A percentile compares a stretch with the other conserved stretches of the same genome.
phyloP scores from a whole-genome alignment of 2,329 filamentous ascomycete species.

The Fusarium buharicum region DNA sequence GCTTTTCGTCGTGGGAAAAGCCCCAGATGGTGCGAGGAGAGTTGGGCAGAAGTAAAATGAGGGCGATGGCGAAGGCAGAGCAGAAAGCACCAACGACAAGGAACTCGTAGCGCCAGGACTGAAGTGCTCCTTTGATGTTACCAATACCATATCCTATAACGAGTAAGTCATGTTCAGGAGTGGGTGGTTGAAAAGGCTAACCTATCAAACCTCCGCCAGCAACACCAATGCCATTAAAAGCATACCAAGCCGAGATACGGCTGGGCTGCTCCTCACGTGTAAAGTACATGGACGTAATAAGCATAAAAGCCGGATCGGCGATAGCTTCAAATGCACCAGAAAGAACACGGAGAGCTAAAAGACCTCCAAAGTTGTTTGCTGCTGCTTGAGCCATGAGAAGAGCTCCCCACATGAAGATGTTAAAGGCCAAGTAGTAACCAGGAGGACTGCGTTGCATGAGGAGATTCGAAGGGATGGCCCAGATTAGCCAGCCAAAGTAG shows the following conservation, averaged over 20 bases:
- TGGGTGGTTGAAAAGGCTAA: slow-evolving; percentile 2
- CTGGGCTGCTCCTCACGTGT: slow-evolving; percentile 70
- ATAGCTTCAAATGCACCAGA: slow-evolving; percentile 73
- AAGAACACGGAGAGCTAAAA: slow-evolving; percentile 66
- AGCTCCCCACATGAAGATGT: slow-evolving; percentile 67
- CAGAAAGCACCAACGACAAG: slow-evolving; percentile 70
- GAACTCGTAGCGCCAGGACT: slow-evolving; percentile 75
- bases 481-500: slow-evolving; percentile 54
- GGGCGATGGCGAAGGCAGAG: slow-evolving; percentile 67
- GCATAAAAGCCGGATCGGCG: slow-evolving; percentile 63
- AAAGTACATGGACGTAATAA: slow-evolving; percentile 74
- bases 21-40: slow-evolving; percentile 65
- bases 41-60: slow-evolving; percentile 67
- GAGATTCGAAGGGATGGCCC: slow-evolving; percentile 49
- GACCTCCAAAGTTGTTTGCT: slow-evolving; percentile 64
- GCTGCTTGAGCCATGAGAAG: slow-evolving; percentile 62
- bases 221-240: slow-evolving; percentile 68
- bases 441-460: slow-evolving; percentile 50
- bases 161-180: neutral
- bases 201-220: slow-evolving; percentile 63
- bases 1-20: slow-evolving; percentile 61
- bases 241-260: slow-evolving; percentile 69
- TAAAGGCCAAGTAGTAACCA: slow-evolving; percentile 53
- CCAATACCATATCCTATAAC: slow-evolving; percentile 65
- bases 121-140: slow-evolving; percentile 64